phyloP scores from a whole-genome alignment of 305 asterid genomes.

The Fraxinus greggii region DNA sequence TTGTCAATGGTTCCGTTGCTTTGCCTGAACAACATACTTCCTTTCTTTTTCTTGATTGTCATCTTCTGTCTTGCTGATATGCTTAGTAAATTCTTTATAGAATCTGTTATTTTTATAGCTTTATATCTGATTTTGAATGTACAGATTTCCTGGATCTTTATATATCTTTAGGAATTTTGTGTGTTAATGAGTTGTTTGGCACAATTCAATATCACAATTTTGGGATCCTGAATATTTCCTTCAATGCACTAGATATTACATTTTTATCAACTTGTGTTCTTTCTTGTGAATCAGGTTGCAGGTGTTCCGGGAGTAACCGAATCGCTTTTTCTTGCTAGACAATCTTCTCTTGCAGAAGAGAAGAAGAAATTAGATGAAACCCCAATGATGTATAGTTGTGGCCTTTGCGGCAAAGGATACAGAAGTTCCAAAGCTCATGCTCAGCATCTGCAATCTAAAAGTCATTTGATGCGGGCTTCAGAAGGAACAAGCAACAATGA shows the following conservation, averaged over 20 bases:
- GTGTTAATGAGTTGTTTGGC: background rate
- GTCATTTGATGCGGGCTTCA: slow-evolving; percentile 60
- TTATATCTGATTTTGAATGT: background rate
- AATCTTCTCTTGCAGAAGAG: slow-evolving; percentile 77
- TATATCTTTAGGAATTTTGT: background rate
- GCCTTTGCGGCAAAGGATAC: slow-evolving; percentile 76
- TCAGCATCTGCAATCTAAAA: slow-evolving; percentile 80
- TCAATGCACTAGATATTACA: background rate
- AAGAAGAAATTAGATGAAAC: slow-evolving; percentile 53
- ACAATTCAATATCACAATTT: background rate
- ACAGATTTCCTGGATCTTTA: background rate
- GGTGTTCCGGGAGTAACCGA: slow-evolving; percentile 98
- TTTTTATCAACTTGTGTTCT: background rate
- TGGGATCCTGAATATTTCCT: background rate
- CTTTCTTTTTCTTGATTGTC: background rate
- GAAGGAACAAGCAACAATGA: slow-evolving; percentile 41
- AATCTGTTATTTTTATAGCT: background rate
- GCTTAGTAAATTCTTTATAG: slow-evolving; percentile 12
- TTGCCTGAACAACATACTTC: background rate
- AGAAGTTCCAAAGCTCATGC: slow-evolving; percentile 86
- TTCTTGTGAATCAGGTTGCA: slow-evolving; percentile 60
- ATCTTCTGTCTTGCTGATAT: background rate
- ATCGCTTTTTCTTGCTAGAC: slow-evolving; percentile 69
- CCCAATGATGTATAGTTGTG: slow-evolving; percentile 77
- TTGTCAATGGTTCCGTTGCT: background rate